phyloP scores from a whole-genome alignment of 2,329 filamentous ascomycete species.

The Sporothrix inflata region DNA sequence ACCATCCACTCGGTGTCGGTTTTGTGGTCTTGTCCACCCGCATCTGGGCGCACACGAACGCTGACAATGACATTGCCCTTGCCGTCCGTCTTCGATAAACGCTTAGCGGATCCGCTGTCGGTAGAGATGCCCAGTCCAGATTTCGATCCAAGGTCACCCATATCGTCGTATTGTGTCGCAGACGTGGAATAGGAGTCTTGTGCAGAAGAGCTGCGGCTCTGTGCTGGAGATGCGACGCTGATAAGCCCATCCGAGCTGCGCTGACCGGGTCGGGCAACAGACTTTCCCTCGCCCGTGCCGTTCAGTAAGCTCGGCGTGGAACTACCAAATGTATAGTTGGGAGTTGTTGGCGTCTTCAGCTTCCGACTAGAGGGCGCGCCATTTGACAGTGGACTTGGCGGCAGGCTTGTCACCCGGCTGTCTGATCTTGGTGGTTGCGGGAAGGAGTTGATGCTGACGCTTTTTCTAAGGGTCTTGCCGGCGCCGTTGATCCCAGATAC shows the following conservation, averaged over 20 bases:
- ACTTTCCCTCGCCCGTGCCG: slow-evolving; percentile 75
- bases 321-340: slow-evolving; percentile 54
- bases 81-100: slow-evolving; percentile 63
- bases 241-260: slow-evolving; percentile 75
- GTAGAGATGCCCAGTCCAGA: slow-evolving; percentile 37
- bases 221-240: slow-evolving; percentile 78
- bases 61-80: slow-evolving; percentile 97
- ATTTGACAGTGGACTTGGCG: slow-evolving; percentile 61
- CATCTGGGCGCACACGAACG: slow-evolving; percentile 87
- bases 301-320: slow-evolving; percentile 76
- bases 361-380: slow-evolving; percentile 56
- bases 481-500: slow-evolving; percentile 59
- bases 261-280: slow-evolving; percentile 64
- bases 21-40: slow-evolving; percentile 62
- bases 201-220: slow-evolving; percentile 88
- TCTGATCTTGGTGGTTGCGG: slow-evolving; percentile 81
- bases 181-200: slow-evolving; percentile 92
- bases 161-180: slow-evolving; percentile 84
- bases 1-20: slow-evolving; percentile 88
- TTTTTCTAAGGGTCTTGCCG: slow-evolving; percentile 77
- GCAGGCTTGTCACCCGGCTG: slow-evolving; percentile 62
- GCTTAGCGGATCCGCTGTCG: slow-evolving; percentile 45
- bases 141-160: slow-evolving; percentile 56
- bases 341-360: slow-evolving; percentile 59
- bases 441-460: slow-evolving; percentile 91